Percentiles rank a stretch among this genome's conserved stretches.
These are phyloP conservation scores for Calonectria crousiana DNA, from an alignment of 2,329 filamentous ascomycete species.

Conservation along the genomic window DNA sequence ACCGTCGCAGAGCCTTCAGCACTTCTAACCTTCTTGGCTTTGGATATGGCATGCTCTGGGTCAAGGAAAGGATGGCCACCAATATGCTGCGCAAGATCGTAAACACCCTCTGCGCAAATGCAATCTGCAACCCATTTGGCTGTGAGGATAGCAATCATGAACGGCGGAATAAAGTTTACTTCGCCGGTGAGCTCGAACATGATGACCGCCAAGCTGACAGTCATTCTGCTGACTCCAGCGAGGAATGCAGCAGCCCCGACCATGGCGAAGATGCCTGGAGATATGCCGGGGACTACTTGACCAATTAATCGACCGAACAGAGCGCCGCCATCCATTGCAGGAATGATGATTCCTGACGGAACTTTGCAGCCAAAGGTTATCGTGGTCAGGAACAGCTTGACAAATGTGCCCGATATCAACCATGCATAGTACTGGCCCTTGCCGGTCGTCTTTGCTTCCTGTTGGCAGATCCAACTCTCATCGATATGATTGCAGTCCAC, in stretches of 20 bases:
- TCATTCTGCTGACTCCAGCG: constrained; percentile 34
- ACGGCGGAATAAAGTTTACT: constrained; percentile 34
- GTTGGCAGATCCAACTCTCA: constrained; percentile 30
- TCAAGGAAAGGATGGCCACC: constrained; percentile 32
- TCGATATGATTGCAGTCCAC: constrained; percentile 27
- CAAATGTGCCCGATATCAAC: constrained; percentile 25
- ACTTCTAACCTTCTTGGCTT: constrained; percentile 4
- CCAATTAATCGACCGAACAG: constrained; percentile 31
- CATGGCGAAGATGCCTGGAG: constrained; percentile 34
- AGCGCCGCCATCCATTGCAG: constrained; percentile 27
- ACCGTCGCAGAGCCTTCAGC: constrained; percentile 22
- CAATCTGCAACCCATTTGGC: constrained; percentile 35
- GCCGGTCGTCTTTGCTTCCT: constrained; percentile 18
- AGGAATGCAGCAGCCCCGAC: constrained; percentile 32
- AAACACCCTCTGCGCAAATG: constrained; percentile 31
- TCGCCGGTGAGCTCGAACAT: constrained; percentile 33
- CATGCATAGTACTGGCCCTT: constrained; percentile 30
- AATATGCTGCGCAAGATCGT: constrained; percentile 33
- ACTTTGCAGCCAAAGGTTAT: constrained; percentile 36
- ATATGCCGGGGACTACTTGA: constrained; percentile 22
- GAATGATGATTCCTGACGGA: constrained; percentile 33
- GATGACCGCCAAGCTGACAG: constrained; percentile 32
- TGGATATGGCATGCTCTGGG: constrained; percentile 11
- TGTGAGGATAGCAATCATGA: constrained; percentile 26
- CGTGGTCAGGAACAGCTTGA: constrained; percentile 29